Percentiles rank a stretch among this genome's conserved stretches.
These are phyloP conservation scores for Stylonectria norvegica DNA, from an alignment of 2,329 filamentous ascomycete species.

Conservation along the genomic window DNA sequence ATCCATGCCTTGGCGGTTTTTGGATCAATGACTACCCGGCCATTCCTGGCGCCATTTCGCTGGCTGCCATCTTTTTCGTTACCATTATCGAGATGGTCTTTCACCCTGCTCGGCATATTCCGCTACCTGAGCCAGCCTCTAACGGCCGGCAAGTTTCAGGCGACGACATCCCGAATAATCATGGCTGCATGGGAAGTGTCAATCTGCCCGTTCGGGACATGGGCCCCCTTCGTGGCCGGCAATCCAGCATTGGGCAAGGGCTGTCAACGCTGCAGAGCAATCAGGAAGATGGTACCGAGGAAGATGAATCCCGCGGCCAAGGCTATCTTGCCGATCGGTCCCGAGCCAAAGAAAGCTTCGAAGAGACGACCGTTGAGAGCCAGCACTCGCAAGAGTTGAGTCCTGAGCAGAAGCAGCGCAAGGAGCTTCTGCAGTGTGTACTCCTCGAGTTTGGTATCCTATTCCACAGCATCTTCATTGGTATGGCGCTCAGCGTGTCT, in stretches of 20 bases:
- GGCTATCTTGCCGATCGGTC: no score
- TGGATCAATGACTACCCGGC: slow-evolving; percentile 74
- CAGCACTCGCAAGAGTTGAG: slow-evolving; percentile 27
- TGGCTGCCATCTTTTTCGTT: slow-evolving; percentile 74
- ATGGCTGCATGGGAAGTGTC: slow-evolving; percentile 25
- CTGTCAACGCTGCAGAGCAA: slow-evolving; percentile 25
- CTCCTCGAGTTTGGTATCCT: slow-evolving; percentile 73
- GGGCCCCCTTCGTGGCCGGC: slow-evolving; percentile 32
- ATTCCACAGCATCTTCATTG: slow-evolving; percentile 68
- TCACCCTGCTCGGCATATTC: slow-evolving; percentile 38
- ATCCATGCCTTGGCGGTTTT: slow-evolving; percentile 67
- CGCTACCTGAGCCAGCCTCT: slow-evolving; percentile 14
- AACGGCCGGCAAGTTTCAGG: background rate
- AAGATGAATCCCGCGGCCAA: slow-evolving; percentile 14
- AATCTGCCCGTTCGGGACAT: slow-evolving; percentile 33
- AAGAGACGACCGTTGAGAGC: slow-evolving; percentile 24
- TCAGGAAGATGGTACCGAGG: slow-evolving; percentile 14
- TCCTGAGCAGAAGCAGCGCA: slow-evolving; percentile 56
- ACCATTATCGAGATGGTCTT: slow-evolving; percentile 75
- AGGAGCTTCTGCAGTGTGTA: slow-evolving; percentile 71
- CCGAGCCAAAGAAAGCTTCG: slow-evolving; percentile 19
- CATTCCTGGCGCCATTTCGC: slow-evolving; percentile 76
- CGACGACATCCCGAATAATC: slow-evolving; percentile 1
- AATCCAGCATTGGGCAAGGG: slow-evolving; percentile 33
- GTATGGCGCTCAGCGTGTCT: slow-evolving; percentile 77